Percentiles rank a stretch among this genome's conserved stretches.
These are phyloP conservation scores for Heliamphora exappendiculata DNA, from an alignment of 148 eudicot species.

Conservation along the genomic window DNA sequence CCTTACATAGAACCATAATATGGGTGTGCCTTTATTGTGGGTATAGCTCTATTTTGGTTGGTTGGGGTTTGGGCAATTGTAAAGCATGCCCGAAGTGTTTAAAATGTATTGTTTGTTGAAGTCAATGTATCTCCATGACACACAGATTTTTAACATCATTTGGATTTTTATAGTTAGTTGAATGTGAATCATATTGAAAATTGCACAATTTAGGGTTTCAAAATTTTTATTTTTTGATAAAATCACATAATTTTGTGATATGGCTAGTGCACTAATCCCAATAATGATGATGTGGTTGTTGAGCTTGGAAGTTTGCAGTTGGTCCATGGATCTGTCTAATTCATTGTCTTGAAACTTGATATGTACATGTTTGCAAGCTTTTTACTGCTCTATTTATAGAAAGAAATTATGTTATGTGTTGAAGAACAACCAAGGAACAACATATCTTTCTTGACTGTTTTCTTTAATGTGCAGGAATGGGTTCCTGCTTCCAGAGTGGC, in stretches of 20 bases:
- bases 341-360: not conserved
- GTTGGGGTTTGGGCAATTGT: too few relatives aligned
- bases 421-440: not conserved
- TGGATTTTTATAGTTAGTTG: too few relatives aligned
- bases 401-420: not conserved
- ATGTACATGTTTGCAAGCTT: not conserved
- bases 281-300: not conserved
- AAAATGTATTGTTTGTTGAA: too few relatives aligned
- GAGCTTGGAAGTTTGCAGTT: not conserved
- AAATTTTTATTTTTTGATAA: too few relatives aligned
- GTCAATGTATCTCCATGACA: too few relatives aligned
- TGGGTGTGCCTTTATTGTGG: too few relatives aligned
- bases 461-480: conserved; percentile 29
- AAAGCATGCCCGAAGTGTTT: too few relatives aligned
- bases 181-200: too few relatives aligned
- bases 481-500: conserved; percentile 31
- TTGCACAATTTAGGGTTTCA: too few relatives aligned
- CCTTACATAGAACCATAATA: too few relatives aligned
- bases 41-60: too few relatives aligned
- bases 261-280: not conserved
- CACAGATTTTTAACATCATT: too few relatives aligned
- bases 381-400: not conserved
- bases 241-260: not conserved
- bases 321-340: not conserved
- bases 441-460: not conserved